These are phyloP conservation scores for Coffea humblotiana DNA, from an alignment of 305 asterid genomes.

Conservation along the genomic window DNA sequence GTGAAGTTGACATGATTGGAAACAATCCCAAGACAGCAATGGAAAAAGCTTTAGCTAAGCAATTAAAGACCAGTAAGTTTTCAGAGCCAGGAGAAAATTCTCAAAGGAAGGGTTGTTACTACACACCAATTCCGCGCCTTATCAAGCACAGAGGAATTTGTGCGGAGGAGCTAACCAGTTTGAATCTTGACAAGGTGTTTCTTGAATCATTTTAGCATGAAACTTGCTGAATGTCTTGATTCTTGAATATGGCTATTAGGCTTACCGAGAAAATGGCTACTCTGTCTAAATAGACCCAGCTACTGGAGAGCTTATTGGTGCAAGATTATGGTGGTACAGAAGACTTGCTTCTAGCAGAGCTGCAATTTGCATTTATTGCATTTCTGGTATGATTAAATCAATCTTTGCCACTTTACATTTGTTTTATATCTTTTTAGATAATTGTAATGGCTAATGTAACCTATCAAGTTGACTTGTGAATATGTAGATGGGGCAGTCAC, in stretches of 20 bases:
- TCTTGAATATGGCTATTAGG: neutral
- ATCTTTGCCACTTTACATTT: conserved; percentile 6
- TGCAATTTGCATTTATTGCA: conserved; percentile 88
- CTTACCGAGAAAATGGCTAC: conserved; percentile 16
- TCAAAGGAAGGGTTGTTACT: conserved; percentile 65
- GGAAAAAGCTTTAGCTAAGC: conserved; percentile 73
- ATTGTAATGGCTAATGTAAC: conserved; percentile 7
- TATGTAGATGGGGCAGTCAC: conserved; percentile 96
- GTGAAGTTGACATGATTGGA: conserved; percentile 56
- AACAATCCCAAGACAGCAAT: conserved; percentile 49
- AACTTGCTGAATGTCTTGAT: neutral
- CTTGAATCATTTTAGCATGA: neutral
- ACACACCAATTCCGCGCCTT: conserved; percentile 84
- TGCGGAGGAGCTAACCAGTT: conserved; percentile 63
- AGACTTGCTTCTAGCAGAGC: conserved; percentile 79
- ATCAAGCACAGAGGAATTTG: conserved; percentile 74
- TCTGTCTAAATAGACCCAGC: conserved; percentile 53
- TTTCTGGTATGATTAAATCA: conserved; percentile 61
- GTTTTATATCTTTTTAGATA: conserved; percentile 3
- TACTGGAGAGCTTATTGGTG: conserved; percentile 66
- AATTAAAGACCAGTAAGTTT: conserved; percentile 58
- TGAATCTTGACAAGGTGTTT: conserved; percentile 92
- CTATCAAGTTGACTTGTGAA: conserved; percentile 18
- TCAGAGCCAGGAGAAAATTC: conserved; percentile 45
- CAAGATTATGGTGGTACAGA: conserved; percentile 72